Percentiles rank a stretch among this genome's conserved stretches.
Conservation (phyloP, 768 basidiomycete species). For the Pulveroboletus sp. region DNA sequence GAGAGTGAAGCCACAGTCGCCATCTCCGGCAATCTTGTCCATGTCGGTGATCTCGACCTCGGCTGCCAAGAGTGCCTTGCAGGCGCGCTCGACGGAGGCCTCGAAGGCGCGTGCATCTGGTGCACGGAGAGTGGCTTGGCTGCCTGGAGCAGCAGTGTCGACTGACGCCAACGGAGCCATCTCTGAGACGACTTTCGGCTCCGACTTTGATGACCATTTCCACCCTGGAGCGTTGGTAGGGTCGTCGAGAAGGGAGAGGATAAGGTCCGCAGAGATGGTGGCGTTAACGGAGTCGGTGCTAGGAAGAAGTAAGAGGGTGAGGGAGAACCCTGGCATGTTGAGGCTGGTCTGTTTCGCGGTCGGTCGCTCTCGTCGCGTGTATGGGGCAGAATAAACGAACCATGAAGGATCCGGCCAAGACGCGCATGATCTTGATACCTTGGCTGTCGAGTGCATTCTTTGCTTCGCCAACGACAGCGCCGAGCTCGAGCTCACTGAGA, state of each 20-base stretch:
- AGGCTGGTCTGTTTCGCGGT: constrained; percentile 61
- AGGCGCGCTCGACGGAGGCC: constrained; percentile 52
- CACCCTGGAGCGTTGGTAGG: constrained; percentile 72
- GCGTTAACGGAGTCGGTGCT: constrained; percentile 35
- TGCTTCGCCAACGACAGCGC: constrained; percentile 62
- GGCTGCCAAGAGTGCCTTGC: constrained; percentile 62
- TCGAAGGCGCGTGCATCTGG: constrained; percentile 50
- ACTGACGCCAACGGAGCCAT: constrained; percentile 11
- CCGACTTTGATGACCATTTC: constrained; percentile 63
- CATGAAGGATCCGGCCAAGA: constrained; percentile 85
- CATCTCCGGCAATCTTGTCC: constrained; percentile 92
- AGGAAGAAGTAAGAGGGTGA: constrained; percentile 78
- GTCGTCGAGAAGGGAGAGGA: constrained; percentile 71
- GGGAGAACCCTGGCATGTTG: constrained; percentile 90
- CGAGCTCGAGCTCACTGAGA: constrained; percentile 76
- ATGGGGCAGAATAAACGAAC: constrained; percentile 35
- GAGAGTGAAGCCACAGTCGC: constrained; percentile 68
- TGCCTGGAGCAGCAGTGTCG: background rate
- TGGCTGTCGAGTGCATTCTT: constrained; percentile 50
- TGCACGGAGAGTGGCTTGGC: constrained; percentile 30
- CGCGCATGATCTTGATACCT: constrained; percentile 54
- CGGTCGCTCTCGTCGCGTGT: background rate
- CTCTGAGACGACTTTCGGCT: constrained; percentile 33
- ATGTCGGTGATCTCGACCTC: constrained; percentile 89
- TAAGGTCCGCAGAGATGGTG: constrained; percentile 35